A percentile compares a stretch with the other conserved stretches of the same genome.
These are phyloP conservation scores for Gracilaria vermiculophylla DNA, from an alignment of 23 red algal species.

Conservation along the genomic window DNA sequence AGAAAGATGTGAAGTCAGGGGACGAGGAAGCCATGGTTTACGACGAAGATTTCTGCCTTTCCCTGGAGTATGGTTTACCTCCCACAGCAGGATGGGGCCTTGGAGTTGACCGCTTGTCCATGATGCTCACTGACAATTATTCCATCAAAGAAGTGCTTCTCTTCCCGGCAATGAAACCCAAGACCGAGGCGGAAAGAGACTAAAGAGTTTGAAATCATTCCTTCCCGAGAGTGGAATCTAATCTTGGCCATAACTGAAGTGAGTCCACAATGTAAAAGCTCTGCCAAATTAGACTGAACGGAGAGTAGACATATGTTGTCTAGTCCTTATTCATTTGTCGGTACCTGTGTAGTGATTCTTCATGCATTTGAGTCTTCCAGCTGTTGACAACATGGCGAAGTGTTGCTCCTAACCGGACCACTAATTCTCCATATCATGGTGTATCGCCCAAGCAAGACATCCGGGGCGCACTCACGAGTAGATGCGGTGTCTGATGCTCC, in stretches of 20 bases:
- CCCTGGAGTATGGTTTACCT: constrained; percentile 94
- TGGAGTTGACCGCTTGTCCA: constrained; percentile 88
- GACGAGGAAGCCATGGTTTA: constrained; percentile 98
- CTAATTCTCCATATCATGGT: constrained; percentile 3
- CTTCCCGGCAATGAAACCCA: constrained; percentile 95
- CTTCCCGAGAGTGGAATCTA: background rate
- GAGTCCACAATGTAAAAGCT: background rate
- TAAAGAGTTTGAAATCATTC: background rate
- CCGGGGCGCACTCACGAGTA: background rate
- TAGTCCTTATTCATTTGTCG: too few relatives aligned
- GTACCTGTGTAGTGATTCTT: too few relatives aligned
- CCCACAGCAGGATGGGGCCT: constrained; percentile 98
- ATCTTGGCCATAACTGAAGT: background rate
- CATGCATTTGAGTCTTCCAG: background rate
- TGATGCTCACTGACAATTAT: constrained; percentile 94
- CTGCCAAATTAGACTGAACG: background rate
- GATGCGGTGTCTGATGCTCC: background rate
- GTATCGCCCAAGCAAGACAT: constrained; percentile 10
- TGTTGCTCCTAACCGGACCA: background rate
- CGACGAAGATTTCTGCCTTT: constrained; percentile 95
- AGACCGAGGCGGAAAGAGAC: constrained; percentile 15
- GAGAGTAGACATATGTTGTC: too few relatives aligned
- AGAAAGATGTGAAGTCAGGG: constrained; percentile 74
- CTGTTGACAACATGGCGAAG: background rate
- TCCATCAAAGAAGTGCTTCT: constrained; percentile 97